phyloP scores from a whole-genome alignment of 1,139 yeast genomes.

The Taiozyma sp. region DNA sequence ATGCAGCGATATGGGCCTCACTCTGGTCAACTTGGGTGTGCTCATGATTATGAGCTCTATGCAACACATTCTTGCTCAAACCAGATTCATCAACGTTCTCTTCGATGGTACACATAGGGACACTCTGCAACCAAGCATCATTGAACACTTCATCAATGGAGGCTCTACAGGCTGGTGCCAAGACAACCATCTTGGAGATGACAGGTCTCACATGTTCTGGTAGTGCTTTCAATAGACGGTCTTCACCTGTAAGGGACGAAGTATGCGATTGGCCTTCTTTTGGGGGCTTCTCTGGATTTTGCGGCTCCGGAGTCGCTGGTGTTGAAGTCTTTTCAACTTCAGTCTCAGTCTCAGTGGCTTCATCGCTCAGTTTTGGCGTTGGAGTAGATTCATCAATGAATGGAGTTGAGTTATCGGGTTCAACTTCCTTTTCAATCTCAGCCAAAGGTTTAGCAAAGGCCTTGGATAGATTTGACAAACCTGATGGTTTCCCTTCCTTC shows the following conservation, averaged over 20 bases:
- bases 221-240: constrained; percentile 60
- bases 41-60: constrained; percentile 52
- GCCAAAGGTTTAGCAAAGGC: constrained; percentile 32
- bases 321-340: neutral
- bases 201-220: constrained; percentile 65
- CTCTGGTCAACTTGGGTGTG: constrained; percentile 91
- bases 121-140: constrained; percentile 68
- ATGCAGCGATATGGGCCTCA: constrained; percentile 92
- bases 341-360: constrained; percentile 23
- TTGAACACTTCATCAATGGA: constrained; percentile 77
- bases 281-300: constrained; percentile 3
- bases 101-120: constrained; percentile 62
- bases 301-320: neutral
- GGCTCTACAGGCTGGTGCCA: constrained; percentile 86
- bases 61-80: constrained; percentile 27
- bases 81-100: constrained; percentile 37
- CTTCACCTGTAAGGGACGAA: constrained; percentile 58
- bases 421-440: constrained; percentile 13
- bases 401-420: constrained; percentile 4
- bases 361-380: constrained; percentile 6
- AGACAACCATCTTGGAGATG: constrained; percentile 69
- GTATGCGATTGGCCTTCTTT: constrained; percentile 20
- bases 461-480: constrained; percentile 21
- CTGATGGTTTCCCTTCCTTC: constrained; percentile 9
- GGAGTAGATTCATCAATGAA: constrained; percentile 5